Percentiles rank a stretch among this genome's conserved stretches.
phyloP scores from a whole-genome alignment of 2,329 filamentous ascomycete species.

The Cyanodermella asteris region DNA sequence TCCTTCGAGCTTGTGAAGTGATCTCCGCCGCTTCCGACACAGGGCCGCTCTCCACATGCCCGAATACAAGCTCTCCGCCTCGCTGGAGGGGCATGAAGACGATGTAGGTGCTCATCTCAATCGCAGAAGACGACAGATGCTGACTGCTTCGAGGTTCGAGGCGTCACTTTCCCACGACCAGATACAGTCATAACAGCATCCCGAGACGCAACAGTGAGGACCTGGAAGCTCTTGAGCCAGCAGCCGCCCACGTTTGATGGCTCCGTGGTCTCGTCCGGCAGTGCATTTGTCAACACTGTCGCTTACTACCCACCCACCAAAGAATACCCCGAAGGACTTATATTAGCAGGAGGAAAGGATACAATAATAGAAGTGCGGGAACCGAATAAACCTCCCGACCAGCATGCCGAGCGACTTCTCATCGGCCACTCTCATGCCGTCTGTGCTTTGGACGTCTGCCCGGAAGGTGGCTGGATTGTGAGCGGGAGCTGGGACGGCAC shows the following conservation, averaged over 20 bases:
- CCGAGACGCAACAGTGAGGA: slow-evolving; percentile 69
- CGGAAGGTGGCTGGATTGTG: slow-evolving; percentile 51
- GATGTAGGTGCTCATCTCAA: slow-evolving; percentile 42
- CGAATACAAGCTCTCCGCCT: slow-evolving; percentile 84
- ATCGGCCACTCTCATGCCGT: slow-evolving; percentile 76
- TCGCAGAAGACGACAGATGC: not conserved
- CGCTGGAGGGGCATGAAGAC: slow-evolving; percentile 71
- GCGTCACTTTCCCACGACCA: slow-evolving; percentile 53
- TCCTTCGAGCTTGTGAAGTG: too few relatives aligned
- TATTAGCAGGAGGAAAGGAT: slow-evolving; percentile 77
- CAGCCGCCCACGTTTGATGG: slow-evolving; percentile 52
- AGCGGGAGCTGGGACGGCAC: slow-evolving; percentile 89
- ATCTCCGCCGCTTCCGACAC: too few relatives aligned
- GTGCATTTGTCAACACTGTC: slow-evolving; percentile 72
- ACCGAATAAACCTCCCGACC: slow-evolving; percentile 40
- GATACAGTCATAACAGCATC: slow-evolving; percentile 65
- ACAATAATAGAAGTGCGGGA: slow-evolving; percentile 78
- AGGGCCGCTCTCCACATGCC: slow-evolving; percentile 39
- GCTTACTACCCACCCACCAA: slow-evolving; percentile 50
- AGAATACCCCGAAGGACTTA: slow-evolving; percentile 52
- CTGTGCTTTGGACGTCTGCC: slow-evolving; percentile 61
- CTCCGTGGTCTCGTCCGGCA: slow-evolving; percentile 56
- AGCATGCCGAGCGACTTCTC: slow-evolving; percentile 67
- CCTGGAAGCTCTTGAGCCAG: slow-evolving; percentile 52
- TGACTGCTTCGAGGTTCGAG: slow-evolving; percentile 48